Percentiles rank a stretch among this genome's conserved stretches.
Conservation (phyloP, 1,139 yeast species). For the Neolecta irregularis region DNA sequence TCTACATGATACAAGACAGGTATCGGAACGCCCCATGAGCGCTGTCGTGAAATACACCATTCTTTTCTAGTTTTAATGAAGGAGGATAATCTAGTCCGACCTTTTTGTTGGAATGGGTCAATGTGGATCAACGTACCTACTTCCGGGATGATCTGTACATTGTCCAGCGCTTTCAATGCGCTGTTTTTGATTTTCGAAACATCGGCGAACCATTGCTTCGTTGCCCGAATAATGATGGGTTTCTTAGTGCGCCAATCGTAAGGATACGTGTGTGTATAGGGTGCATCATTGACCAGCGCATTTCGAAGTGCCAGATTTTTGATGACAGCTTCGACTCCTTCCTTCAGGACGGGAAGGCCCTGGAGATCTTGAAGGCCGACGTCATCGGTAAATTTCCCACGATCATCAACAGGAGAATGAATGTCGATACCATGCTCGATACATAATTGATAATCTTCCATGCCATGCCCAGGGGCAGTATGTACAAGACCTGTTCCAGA, state of each 20-base stretch:
- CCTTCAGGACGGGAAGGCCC: slow-evolving; percentile 46
- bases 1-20: slow-evolving; percentile 60
- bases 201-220: slow-evolving; percentile 95
- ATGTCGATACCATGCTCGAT: slow-evolving; percentile 40
- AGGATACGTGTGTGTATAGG: slow-evolving; percentile 73
- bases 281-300: slow-evolving; percentile 33
- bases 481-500: slow-evolving; percentile 96
- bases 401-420: slow-evolving; percentile 62
- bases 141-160: slow-evolving; percentile 58
- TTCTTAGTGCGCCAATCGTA: slow-evolving; percentile 94
- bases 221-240: slow-evolving; percentile 87
- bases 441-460: slow-evolving; percentile 75
- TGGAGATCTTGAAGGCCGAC: slow-evolving; percentile 35
- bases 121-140: slow-evolving; percentile 17
- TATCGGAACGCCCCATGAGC: slow-evolving; percentile 98
- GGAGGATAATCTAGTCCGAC: slow-evolving; percentile 51
- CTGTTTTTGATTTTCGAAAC: slow-evolving; percentile 52
- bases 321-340: slow-evolving; percentile 38
- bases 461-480: slow-evolving; percentile 96
- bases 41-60: slow-evolving; percentile 95
- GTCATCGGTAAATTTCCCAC: slow-evolving; percentile 46
- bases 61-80: slow-evolving; percentile 69
- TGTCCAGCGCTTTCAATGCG: slow-evolving; percentile 44
- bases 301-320: slow-evolving; percentile 27
- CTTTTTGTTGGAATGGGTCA: slow-evolving; percentile 21